These are phyloP conservation scores for Yamadazyma buinensis DNA, from an alignment of 1,139 yeast genomes.

Conservation along the genomic window DNA sequence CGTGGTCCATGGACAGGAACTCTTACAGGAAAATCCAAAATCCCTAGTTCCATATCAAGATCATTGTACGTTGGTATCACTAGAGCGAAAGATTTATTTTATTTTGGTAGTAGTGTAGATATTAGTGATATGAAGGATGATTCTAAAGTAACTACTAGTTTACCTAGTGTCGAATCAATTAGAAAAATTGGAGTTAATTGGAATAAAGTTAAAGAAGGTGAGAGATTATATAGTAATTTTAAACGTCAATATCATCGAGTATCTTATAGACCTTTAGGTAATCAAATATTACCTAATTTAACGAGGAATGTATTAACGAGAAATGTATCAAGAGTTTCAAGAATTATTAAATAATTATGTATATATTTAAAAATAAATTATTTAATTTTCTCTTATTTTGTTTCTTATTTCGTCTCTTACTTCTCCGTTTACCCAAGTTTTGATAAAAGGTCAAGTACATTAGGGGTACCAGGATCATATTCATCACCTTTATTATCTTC, in stretches of 20 bases:
- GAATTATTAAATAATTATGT: too few relatives aligned
- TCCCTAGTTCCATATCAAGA: slow-evolving; percentile 22
- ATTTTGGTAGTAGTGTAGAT: slow-evolving; percentile 20
- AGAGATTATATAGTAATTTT: not conserved
- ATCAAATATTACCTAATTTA: too few relatives aligned
- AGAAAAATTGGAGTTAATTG: slow-evolving; percentile 4
- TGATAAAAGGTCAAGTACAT: slow-evolving; percentile 29
- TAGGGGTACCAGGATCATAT: slow-evolving; percentile 17
- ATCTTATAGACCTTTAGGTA: too few relatives aligned
- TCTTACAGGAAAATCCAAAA: slow-evolving; percentile 2
- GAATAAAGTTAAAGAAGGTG: slow-evolving; percentile 1
- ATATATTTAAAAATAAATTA: too few relatives aligned
- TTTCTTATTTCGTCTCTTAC: too few relatives aligned
- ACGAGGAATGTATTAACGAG: too few relatives aligned
- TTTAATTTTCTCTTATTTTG: too few relatives aligned
- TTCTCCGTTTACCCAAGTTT: slow-evolving; percentile 21
- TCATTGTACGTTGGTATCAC: slow-evolving; percentile 64
- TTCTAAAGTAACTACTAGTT: slow-evolving; percentile 12
- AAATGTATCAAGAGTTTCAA: too few relatives aligned
- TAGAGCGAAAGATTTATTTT: slow-evolving; percentile 54
- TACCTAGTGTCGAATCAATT: slow-evolving; percentile 10
- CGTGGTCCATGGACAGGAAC: slow-evolving; percentile 18
- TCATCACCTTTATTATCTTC: slow-evolving; percentile 12
- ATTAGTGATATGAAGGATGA: slow-evolving; percentile 9
- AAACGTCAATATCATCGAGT: slow-evolving; percentile 1